Conservation (phyloP, 1,284 basidiomycete genomes). For the Bjerkandera adusta region DNA sequence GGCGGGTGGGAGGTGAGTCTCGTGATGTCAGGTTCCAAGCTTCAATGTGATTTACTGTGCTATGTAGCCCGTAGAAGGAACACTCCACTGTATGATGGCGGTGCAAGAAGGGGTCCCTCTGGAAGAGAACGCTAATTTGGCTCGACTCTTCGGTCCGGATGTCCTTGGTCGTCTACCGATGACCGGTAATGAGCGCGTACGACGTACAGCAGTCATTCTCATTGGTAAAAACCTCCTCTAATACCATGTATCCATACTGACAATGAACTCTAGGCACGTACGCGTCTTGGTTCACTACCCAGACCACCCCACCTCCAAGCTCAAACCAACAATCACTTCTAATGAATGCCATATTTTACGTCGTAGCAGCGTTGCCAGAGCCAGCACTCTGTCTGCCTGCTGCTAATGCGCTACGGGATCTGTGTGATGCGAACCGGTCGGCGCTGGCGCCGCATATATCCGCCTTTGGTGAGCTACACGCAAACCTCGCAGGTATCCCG, state of each 20-base stretch:
- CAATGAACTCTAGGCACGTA: conserved; percentile 59
- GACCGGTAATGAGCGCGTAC: conserved; percentile 60
- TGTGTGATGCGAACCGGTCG: conserved; percentile 84
- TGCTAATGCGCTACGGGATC: conserved; percentile 76
- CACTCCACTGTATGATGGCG: conserved; percentile 80
- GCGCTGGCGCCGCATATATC: conserved; percentile 79
- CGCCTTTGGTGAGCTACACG: conserved; percentile 82
- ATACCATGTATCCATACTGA: background rate
- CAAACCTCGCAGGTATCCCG: conserved; percentile 68
- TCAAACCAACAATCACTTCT: conserved; percentile 41
- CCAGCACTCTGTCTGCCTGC: conserved; percentile 66
- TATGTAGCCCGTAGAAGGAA: conserved; percentile 76
- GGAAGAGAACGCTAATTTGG: conserved; percentile 63
- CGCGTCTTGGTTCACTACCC: conserved; percentile 79
- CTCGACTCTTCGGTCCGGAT: conserved; percentile 66
- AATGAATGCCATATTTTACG: conserved; percentile 65
- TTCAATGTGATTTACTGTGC: background rate
- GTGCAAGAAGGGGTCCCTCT: conserved; percentile 85
- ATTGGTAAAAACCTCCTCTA: conserved; percentile 51
- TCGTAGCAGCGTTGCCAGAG: conserved; percentile 70
- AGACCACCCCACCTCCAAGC: conserved; percentile 37
- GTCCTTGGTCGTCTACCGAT: conserved; percentile 68
- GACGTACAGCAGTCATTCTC: conserved; percentile 69
- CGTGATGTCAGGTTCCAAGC: background rate
- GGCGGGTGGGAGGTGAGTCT: conserved; percentile 69